A percentile compares a stretch with the other conserved stretches of the same genome.
Conservation (phyloP, 1,284 basidiomycete species). For the Rugosomyces carneus region DNA sequence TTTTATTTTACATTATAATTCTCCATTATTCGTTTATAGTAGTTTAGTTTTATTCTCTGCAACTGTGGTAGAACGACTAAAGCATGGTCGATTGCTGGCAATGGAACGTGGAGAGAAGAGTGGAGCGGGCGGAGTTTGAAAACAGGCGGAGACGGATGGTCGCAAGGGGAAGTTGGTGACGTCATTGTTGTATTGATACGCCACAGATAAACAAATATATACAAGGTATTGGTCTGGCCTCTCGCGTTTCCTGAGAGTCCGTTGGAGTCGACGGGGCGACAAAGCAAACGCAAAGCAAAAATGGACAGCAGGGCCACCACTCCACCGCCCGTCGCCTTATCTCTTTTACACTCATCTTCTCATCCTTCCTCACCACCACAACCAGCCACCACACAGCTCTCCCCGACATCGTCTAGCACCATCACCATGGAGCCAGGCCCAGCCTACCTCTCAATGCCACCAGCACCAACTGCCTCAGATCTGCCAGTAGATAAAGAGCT, state of each 20-base stretch:
- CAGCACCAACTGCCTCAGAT: conserved; percentile 13
- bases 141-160: neutral
- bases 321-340: neutral
- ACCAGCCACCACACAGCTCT: no score
- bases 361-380: neutral
- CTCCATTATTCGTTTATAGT: no score
- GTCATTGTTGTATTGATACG: conserved; percentile 6
- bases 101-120: neutral
- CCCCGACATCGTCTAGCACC: no score
- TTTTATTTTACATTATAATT: no score
- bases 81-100: no score
- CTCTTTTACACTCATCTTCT: neutral
- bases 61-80: no score
- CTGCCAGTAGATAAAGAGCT: conserved; percentile 14
- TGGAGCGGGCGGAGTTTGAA: neutral
- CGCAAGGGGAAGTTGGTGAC: neutral
- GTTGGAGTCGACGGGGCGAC: conserved; percentile 7
- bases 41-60: no score
- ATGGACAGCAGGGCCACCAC: conserved; percentile 1
- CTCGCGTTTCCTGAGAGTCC: no score
- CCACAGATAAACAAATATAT: conserved; percentile 9
- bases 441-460: conserved; percentile 9
- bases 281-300: conserved; percentile 1
- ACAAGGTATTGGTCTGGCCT: neutral
- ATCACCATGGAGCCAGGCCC: conserved; percentile 1